These are phyloP conservation scores for Dinochytrium kinnereticum DNA, from an alignment of 371 early-diverging fungal species.

Conservation along the genomic window DNA sequence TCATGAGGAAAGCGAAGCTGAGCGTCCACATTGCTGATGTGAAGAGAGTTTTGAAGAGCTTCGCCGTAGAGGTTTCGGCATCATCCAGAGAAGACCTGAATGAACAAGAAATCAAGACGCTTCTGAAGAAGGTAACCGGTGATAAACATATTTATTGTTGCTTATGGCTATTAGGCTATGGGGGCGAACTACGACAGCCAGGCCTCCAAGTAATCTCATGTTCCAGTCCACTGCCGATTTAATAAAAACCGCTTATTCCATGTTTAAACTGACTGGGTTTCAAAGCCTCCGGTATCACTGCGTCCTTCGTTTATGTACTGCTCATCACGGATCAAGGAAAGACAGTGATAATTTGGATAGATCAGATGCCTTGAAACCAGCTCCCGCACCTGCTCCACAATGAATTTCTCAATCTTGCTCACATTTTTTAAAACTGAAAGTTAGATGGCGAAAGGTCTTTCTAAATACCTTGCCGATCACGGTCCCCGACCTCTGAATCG, in stretches of 20 bases:
- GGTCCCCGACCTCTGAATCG: constrained; percentile 90
- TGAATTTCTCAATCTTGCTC: constrained; percentile 88
- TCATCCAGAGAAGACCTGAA: constrained; percentile 52
- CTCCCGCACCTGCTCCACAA: constrained; percentile 85
- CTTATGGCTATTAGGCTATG: constrained; percentile 14
- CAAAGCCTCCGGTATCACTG: constrained; percentile 3
- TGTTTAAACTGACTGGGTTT: neutral
- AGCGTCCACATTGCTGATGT: constrained; percentile 82
- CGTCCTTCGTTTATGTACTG: neutral
- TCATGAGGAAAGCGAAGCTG: constrained; percentile 87
- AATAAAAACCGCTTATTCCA: too few species aligned
- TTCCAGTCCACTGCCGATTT: too few species aligned
- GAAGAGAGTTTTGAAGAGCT: constrained; percentile 70
- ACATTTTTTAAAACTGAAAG: constrained; percentile 84
- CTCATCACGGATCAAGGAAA: constrained; percentile 29
- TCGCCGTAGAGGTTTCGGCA: constrained; percentile 79
- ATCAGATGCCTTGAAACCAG: constrained; percentile 89
- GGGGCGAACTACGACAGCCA: constrained; percentile 54
- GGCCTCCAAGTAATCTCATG: constrained; percentile 18
- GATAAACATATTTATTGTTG: neutral
- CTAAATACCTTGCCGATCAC: constrained; percentile 76
- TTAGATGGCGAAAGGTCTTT: neutral
- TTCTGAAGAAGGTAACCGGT: constrained; percentile 49
- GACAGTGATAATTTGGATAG: constrained; percentile 69
- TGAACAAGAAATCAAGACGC: constrained; percentile 40